phyloP scores from a whole-genome alignment of 139 green algal species.

The Chlamydomonas sp. region DNA sequence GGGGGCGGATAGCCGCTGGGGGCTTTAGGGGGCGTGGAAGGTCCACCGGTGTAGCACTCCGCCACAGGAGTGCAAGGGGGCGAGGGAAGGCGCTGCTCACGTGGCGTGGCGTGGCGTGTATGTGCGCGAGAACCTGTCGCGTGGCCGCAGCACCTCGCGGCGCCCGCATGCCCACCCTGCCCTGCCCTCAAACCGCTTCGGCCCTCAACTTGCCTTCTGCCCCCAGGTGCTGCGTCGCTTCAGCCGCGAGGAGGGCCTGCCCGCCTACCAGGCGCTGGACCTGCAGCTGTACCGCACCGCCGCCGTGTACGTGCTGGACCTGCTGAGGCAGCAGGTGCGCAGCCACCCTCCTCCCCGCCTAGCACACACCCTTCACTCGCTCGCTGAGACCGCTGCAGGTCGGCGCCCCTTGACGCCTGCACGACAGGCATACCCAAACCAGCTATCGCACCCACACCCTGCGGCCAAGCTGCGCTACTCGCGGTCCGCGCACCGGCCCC shows the following conservation, averaged over 20 bases:
- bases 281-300: slow-evolving; percentile 73
- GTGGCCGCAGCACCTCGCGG: no score
- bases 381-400: neutral
- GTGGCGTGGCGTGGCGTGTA: no score
- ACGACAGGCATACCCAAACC: neutral
- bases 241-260: slow-evolving; percentile 33
- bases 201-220: no score
- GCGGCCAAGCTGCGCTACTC: neutral
- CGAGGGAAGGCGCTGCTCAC: no score
- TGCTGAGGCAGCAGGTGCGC: slow-evolving; percentile 40
- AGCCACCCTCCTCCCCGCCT: neutral
- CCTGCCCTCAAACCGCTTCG: neutral
- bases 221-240: slow-evolving; percentile 39
- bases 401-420: neutral
- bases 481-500: neutral
- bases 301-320: slow-evolving; percentile 70
- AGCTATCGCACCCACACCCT: neutral
- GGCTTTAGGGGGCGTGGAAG: no score
- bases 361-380: no score
- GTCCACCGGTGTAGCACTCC: no score
- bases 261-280: slow-evolving; percentile 66
- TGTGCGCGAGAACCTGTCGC: no score
- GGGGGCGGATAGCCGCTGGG: no score
- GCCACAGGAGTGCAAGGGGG: no score
- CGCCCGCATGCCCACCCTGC: neutral